These are phyloP conservation scores for Termitomyces sp. DNA, from an alignment of 768 basidiomycete species.

Conservation along the genomic window DNA sequence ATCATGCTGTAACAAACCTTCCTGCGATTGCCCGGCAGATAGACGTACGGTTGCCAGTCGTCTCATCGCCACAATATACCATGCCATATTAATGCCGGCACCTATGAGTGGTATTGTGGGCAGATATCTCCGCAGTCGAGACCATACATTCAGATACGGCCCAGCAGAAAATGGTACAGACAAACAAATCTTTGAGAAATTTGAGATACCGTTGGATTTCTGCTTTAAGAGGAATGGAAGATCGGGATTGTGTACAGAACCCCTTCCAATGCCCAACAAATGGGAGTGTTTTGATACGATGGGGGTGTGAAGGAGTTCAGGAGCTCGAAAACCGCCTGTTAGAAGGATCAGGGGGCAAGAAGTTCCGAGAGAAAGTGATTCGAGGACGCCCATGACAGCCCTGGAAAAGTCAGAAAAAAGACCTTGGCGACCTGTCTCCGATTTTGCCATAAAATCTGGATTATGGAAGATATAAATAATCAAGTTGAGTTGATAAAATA, in stretches of 20 bases:
- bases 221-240: constrained; percentile 39
- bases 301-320: constrained; percentile 46
- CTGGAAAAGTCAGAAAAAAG: constrained; percentile 69
- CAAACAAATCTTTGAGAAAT: constrained; percentile 11
- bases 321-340: constrained; percentile 73
- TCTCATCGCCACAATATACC: constrained; percentile 62
- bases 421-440: constrained; percentile 49
- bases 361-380: constrained; percentile 19
- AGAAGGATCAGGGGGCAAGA: constrained; percentile 61
- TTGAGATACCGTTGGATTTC: constrained; percentile 6
- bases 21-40: not conserved
- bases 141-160: constrained; percentile 24
- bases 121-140: constrained; percentile 25
- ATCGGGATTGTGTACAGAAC: constrained; percentile 55
- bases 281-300: constrained; percentile 55
- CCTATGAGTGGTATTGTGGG: constrained; percentile 56
- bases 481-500: not conserved
- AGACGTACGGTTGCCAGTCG: constrained; percentile 27
- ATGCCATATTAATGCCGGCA: constrained; percentile 55
- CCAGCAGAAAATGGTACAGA: constrained; percentile 30
- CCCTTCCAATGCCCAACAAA: constrained; percentile 72
- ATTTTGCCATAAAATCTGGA: constrained; percentile 37
- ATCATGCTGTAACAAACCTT: constrained; percentile 10
- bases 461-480: not conserved
- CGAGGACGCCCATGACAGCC: constrained; percentile 41